Base-by-base conservation (phyloP, 2,329 filamentous ascomycete genomes). In the Daldinia sp. region DNA sequence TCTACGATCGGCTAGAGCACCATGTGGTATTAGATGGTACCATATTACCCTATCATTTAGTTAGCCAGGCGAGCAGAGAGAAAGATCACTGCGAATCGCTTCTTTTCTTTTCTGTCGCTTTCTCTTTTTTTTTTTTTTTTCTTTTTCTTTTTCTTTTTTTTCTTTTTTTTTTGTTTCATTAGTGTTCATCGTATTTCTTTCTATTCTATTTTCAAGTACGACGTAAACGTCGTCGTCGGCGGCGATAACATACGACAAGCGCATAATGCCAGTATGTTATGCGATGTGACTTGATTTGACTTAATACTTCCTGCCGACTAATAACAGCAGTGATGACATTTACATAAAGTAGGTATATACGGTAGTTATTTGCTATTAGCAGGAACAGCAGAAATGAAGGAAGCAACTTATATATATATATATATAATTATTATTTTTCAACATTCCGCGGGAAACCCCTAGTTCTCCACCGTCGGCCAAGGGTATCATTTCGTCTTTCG, bases 1-100 rank as follows among this genome's bases (percentile, higher is more conserved):
- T 48, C 48, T 21, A 27, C 29, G 39, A 52, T 50, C 58, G 37
- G 25, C 59, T 35, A 27, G 10, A 45, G 32, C 39, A 32, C 47
- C 27, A 56, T 21, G 45, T 61, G 19, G 19, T 29, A 25, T 32
- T 35, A 21, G 15, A 34, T 27, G 21, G 15, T 23, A 48, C 25
- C n/a, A 43, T 25, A 13, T 30, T 48, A 21, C 45, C 39, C 25
- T 48, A 30, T 48, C 25, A 50, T 17, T 4, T 29, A 23, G 41
- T 11, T n/a, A 37, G 27, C 52, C 29, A 47, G 30, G 30, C 52
- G 23, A 49, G 43, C 32, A 29, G 21, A 23, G 9, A n/a, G n/a
- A n/a, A n/a, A n/a, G n/a, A n/a, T 32, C 30, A 17, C 17, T 41
- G 32, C 15, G 32, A 57, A 30, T 41, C 25, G 45, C 30, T 27